Conservation (phyloP, 2,329 filamentous ascomycete species). For the Epichloe sibirici region DNA sequence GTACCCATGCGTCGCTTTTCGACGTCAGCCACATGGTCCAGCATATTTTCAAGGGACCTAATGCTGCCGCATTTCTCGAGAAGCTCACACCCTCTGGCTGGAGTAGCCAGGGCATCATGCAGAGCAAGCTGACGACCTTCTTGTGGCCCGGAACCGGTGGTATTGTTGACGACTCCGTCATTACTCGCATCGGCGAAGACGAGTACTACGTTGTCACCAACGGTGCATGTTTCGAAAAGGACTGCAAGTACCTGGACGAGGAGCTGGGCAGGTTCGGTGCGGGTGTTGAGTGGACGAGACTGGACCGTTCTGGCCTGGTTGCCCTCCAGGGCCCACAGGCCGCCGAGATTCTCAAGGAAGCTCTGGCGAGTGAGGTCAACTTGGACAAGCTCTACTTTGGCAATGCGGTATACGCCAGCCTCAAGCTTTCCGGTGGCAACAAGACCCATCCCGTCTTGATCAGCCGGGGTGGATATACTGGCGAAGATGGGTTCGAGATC, state of each 20-base stretch:
- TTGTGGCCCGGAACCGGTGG: slow-evolving; percentile 71
- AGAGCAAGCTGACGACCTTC: slow-evolving; percentile 73
- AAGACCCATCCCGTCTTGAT: slow-evolving; percentile 43
- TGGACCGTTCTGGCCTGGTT: slow-evolving; percentile 64
- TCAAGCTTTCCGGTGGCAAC: slow-evolving; percentile 45
- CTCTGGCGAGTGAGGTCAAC: slow-evolving; percentile 43
- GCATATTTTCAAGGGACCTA: slow-evolving; percentile 71
- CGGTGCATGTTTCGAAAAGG: slow-evolving; percentile 82
- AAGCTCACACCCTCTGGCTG: slow-evolving; percentile 69
- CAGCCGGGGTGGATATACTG: slow-evolving; percentile 87
- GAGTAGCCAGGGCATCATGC: slow-evolving; percentile 48
- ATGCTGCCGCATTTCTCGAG: slow-evolving; percentile 71
- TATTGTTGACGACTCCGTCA: slow-evolving; percentile 88
- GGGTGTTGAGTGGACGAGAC: slow-evolving; percentile 52
- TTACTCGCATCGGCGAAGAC: slow-evolving; percentile 64
- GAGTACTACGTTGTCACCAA: slow-evolving; percentile 92
- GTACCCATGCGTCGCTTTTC: slow-evolving; percentile 78
- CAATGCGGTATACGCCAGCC: slow-evolving; percentile 51
- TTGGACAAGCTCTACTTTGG: slow-evolving; percentile 73
- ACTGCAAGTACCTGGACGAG: slow-evolving; percentile 60
- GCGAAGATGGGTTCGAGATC: slow-evolving; percentile 96
- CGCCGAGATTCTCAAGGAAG: slow-evolving; percentile 52
- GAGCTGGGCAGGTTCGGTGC: slow-evolving; percentile 51
- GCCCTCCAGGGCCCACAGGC: slow-evolving; percentile 82
- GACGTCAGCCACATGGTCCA: slow-evolving; percentile 97